Evolutionary conservation across 345 rosid species (phyloP).

Genomic region (Gossypium sturtianum): DNA sequence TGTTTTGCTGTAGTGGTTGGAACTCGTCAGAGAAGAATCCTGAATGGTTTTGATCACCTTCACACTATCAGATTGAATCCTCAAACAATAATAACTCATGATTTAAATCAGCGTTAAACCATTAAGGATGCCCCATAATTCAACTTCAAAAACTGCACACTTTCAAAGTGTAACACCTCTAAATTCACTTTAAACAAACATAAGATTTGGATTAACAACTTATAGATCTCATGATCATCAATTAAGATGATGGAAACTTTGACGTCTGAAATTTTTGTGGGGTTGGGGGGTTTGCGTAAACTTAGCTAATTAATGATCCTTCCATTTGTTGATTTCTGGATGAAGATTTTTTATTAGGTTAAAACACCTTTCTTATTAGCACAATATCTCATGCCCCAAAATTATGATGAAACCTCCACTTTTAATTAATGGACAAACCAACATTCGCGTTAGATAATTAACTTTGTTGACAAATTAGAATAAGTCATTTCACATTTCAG

Average conservation of each 20-base stretch:
- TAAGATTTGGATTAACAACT: not conserved
- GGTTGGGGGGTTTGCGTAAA: slow-evolving; percentile 21
- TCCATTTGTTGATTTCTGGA: not conserved
- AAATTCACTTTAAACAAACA: not conserved
- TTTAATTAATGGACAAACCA: slow-evolving; percentile 20
- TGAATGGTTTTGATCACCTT: no score
- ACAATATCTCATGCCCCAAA: not conserved
- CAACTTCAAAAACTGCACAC: no score
- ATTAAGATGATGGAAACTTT: not conserved
- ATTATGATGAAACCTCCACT: slow-evolving; percentile 27
- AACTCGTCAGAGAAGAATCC: no score
- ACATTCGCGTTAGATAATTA: slow-evolving; percentile 18
- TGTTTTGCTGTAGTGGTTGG: no score
- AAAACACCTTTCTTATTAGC: slow-evolving; percentile 4
- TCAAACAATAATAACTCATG: no score
- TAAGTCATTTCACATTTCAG: slow-evolving; percentile 14
- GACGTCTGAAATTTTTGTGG: no score
- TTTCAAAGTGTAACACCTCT: not conserved
- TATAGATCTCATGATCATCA: no score
- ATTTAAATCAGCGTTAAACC: no score
- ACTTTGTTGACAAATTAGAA: slow-evolving; percentile 19
- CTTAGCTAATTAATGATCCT: slow-evolving; percentile 12
- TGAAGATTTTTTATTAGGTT: slow-evolving; percentile 13
- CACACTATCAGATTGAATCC: no score
- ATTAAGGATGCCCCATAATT: no score